Conservation (phyloP, 2,329 filamentous ascomycete genomes). For the Fusarium zealandicum region DNA sequence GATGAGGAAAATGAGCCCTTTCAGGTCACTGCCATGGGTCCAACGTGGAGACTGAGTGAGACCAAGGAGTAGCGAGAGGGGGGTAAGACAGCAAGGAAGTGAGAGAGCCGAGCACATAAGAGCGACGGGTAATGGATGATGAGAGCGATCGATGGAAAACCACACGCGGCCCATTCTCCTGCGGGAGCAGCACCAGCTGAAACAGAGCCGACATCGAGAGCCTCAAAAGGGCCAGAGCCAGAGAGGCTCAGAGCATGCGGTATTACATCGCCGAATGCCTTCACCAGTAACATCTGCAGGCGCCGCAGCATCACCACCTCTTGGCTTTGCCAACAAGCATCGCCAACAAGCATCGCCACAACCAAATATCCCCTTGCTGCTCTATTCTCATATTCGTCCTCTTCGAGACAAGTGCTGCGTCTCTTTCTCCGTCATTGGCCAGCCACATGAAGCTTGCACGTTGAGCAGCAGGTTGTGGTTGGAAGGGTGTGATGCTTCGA, state of each 20-base stretch:
- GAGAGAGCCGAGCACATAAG: not conserved
- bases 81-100: slow-evolving; percentile 20
- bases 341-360: slow-evolving; percentile 24
- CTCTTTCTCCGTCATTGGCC: slow-evolving; percentile 26
- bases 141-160: slow-evolving; percentile 11
- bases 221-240: slow-evolving; percentile 29
- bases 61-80: slow-evolving; percentile 6
- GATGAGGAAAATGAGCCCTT: slow-evolving; percentile 24
- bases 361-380: slow-evolving; percentile 11
- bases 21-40: slow-evolving; percentile 26
- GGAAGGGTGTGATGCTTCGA: slow-evolving; percentile 21
- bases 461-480: slow-evolving; percentile 24
- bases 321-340: slow-evolving; percentile 25
- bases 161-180: slow-evolving; percentile 15
- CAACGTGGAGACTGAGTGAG: slow-evolving; percentile 22
- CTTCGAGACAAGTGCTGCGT: slow-evolving; percentile 11
- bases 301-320: slow-evolving; percentile 13
- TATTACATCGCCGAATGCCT: slow-evolving; percentile 16
- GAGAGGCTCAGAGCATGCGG: slow-evolving; percentile 22
- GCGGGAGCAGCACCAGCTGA: slow-evolving; percentile 19
- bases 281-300: slow-evolving; percentile 14
- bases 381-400: slow-evolving; percentile 28
- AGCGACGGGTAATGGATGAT: not conserved
- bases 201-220: slow-evolving; percentile 16
- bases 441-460: slow-evolving; percentile 8